phyloP scores from a whole-genome alignment of 1,284 basidiomycete species.

The Volvariella volvacea region DNA sequence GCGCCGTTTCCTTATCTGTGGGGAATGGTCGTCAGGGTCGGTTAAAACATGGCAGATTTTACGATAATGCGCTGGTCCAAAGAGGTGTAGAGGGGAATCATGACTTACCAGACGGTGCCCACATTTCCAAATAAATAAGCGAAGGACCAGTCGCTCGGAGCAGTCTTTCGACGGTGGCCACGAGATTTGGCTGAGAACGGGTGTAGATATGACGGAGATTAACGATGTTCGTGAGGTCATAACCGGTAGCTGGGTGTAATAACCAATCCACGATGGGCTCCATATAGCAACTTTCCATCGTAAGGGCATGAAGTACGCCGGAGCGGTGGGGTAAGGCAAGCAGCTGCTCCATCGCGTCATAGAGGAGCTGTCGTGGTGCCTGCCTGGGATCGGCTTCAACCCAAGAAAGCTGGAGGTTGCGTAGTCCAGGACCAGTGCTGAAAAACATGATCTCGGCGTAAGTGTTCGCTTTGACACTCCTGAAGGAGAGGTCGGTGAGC shows the following conservation, averaged over 20 bases:
- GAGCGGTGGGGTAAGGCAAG: not conserved
- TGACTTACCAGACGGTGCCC: not conserved
- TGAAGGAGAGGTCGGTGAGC: not conserved
- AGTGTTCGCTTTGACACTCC: not conserved
- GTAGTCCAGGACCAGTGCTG: not conserved
- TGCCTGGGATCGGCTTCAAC: not conserved
- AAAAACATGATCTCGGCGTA: not conserved
- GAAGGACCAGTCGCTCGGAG: conserved; percentile 45
- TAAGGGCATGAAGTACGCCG: not conserved
- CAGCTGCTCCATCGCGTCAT: not conserved
- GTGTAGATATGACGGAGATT: not conserved
- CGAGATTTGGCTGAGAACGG: conserved; percentile 3
- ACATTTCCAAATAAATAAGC: conserved; percentile 50
- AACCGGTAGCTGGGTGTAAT: not conserved
- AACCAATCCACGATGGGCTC: not conserved
- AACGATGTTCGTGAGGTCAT: conserved; percentile 4
- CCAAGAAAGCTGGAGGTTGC: not conserved
- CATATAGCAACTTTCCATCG: not conserved
- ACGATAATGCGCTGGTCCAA: too few species aligned
- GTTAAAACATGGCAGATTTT: too few species aligned
- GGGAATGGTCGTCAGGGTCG: too few species aligned
- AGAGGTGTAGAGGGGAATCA: too few species aligned
- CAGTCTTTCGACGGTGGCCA: conserved; percentile 16
- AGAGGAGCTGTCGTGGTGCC: not conserved
- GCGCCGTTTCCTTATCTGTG: too few species aligned